Percentiles rank a stretch among this genome's conserved stretches.
Evolutionary conservation across 108 stramenopile genomes (phyloP).

Genomic region (Nannochloropsis gaditana): DNA sequence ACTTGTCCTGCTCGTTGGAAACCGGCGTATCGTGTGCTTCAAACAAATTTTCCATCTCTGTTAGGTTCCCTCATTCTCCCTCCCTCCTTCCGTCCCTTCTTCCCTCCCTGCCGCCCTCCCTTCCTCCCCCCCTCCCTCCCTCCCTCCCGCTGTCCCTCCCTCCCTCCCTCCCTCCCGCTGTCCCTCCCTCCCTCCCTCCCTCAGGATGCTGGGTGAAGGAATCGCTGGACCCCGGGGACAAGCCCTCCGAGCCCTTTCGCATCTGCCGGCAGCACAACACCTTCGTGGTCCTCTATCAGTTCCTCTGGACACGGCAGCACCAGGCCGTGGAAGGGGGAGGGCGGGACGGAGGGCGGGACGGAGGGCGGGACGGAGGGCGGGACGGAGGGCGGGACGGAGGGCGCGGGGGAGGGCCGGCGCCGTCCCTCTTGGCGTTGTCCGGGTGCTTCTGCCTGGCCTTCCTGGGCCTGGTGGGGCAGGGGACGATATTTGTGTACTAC

Average conservation of each 20-base stretch:
- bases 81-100: neutral
- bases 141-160: neutral
- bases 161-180: neutral
- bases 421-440: neutral
- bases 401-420: too few relatives aligned
- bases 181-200: neutral
- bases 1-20: too few relatives aligned
- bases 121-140: neutral
- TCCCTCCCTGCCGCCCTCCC: neutral
- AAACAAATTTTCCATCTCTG: too few relatives aligned
- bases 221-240: neutral
- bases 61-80: neutral
- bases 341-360: too few relatives aligned
- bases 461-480: neutral
- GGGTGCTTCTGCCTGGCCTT: neutral
- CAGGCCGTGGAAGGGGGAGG: too few relatives aligned
- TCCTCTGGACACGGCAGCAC: too few relatives aligned
- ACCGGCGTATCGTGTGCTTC: too few relatives aligned
- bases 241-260: neutral
- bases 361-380: too few relatives aligned
- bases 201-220: neutral
- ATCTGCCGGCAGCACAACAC: neutral
- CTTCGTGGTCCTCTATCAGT: too few relatives aligned
- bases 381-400: too few relatives aligned
- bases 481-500: neutral